Conservation (phyloP, 2,329 filamentous ascomycete genomes). For the Trichophyton mentagrophytes region DNA sequence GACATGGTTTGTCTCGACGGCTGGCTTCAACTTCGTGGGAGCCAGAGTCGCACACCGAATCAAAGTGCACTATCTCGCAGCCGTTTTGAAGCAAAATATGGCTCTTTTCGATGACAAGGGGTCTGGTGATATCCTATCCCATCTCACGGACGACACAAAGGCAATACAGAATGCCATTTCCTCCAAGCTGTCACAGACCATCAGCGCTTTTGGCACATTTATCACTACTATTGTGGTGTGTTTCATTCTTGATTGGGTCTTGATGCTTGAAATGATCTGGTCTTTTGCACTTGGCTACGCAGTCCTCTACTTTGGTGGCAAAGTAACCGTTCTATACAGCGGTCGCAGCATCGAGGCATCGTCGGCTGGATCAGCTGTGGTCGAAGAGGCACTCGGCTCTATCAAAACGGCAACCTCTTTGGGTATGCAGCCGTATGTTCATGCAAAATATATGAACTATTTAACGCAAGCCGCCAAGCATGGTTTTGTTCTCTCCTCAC, state of each 20-base stretch:
- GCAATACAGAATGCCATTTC: constrained; percentile 76
- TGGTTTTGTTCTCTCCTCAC: background rate
- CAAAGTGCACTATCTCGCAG: constrained; percentile 60
- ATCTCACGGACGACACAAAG: constrained; percentile 75
- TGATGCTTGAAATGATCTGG: background rate
- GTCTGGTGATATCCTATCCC: constrained; percentile 70
- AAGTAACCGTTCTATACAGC: background rate
- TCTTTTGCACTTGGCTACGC: background rate
- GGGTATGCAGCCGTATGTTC: background rate
- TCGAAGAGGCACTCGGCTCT: background rate
- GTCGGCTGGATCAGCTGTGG: background rate
- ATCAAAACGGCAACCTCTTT: background rate
- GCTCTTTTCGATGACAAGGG: constrained; percentile 75
- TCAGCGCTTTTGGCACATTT: background rate
- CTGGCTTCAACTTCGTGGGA: constrained; percentile 67
- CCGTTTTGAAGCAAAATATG: constrained; percentile 67
- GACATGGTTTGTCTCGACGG: constrained; percentile 59
- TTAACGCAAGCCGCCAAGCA: background rate
- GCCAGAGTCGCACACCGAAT: constrained; percentile 59
- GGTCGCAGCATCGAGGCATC: background rate
- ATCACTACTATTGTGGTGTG: background rate
- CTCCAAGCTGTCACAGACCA: constrained; percentile 57
- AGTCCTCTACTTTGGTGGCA: background rate
- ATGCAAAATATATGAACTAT: background rate
- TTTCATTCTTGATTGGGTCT: background rate